These are phyloP conservation scores for Coprinopsis strossmayeri DNA, from an alignment of 768 basidiomycete genomes.

Conservation along the genomic window DNA sequence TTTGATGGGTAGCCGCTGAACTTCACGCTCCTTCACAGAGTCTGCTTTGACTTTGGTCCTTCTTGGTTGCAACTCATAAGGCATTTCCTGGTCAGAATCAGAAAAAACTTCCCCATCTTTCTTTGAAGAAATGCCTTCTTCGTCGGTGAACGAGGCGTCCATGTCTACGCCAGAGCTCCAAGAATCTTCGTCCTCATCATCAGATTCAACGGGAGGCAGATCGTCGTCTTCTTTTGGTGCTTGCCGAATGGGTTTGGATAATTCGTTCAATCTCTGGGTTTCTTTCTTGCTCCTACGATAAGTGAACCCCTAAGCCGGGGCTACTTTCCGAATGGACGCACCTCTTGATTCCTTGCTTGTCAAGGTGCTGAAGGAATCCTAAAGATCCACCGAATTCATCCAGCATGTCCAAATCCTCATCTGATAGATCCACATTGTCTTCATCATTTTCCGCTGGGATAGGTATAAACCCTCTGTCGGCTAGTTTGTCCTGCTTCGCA, in stretches of 20 bases:
- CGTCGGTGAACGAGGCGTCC: conserved; percentile 27
- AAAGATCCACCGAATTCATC: conserved; percentile 56
- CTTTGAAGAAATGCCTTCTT: conserved; percentile 12
- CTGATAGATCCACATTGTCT: conserved; percentile 54
- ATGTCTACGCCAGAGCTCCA: conserved; percentile 36
- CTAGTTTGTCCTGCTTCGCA: conserved; percentile 46
- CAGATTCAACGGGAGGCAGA: conserved; percentile 64
- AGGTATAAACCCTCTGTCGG: conserved; percentile 52
- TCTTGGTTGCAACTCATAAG: conserved; percentile 63
- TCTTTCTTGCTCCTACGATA: conserved; percentile 75
- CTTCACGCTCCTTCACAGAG: conserved; percentile 29
- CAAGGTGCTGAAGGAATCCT: conserved; percentile 65
- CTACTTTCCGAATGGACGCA: conserved; percentile 24
- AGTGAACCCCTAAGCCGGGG: not conserved
- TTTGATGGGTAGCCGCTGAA: conserved; percentile 80
- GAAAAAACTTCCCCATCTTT: conserved; percentile 23
- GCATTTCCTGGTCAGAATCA: conserved; percentile 66
- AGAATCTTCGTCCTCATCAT: conserved; percentile 38
- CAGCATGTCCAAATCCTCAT: conserved; percentile 62
- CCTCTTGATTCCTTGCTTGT: conserved; percentile 79
- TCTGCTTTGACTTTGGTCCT: conserved; percentile 41
- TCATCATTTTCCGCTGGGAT: conserved; percentile 46
- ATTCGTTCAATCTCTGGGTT: conserved; percentile 60
- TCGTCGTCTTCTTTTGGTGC: conserved; percentile 42
- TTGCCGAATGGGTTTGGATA: conserved; percentile 51